phyloP scores from a whole-genome alignment of 1,284 basidiomycete species.

The Austroboletus olivaceoglutinosus region DNA sequence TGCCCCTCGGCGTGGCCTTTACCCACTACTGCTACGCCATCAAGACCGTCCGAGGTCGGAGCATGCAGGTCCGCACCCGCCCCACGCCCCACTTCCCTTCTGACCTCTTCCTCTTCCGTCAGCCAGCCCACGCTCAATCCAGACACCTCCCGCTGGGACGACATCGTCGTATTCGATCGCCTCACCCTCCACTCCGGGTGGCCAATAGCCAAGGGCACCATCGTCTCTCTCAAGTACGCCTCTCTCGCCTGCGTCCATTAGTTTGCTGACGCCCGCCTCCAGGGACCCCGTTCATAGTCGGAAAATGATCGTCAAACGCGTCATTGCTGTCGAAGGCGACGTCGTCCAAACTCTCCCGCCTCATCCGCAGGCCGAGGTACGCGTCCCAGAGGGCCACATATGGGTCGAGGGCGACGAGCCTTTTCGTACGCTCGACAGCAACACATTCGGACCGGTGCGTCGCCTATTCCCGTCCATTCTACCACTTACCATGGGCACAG shows the following conservation, averaged over 20 bases:
- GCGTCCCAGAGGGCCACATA: conserved; percentile 58
- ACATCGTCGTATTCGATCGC: conserved; percentile 64
- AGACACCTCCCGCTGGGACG: conserved; percentile 57
- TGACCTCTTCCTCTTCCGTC: not conserved
- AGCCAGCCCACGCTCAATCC: conserved; percentile 77
- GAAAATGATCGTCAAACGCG: conserved; percentile 62
- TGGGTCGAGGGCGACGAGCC: conserved; percentile 67
- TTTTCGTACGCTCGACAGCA: conserved; percentile 64
- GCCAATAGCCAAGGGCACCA: conserved; percentile 55
- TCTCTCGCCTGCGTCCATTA: not conserved
- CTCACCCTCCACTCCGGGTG: conserved; percentile 39
- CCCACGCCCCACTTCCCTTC: not conserved
- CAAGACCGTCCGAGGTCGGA: conserved; percentile 58
- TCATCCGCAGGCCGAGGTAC: conserved; percentile 55
- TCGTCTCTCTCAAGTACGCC: conserved; percentile 58
- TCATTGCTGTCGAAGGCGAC: conserved; percentile 65
- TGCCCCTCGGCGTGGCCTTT: conserved; percentile 51
- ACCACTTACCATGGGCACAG: conserved; percentile 31
- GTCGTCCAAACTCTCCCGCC: conserved; percentile 67
- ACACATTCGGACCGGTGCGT: conserved; percentile 66
- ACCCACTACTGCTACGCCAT: conserved; percentile 52
- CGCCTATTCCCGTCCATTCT: not conserved
- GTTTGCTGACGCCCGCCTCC: not conserved
- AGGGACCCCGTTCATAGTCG: conserved; percentile 63
- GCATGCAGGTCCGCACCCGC: conserved; percentile 64